These are phyloP conservation scores for Dryas drummondii DNA, from an alignment of 306 rosid species.

Conservation along the genomic window DNA sequence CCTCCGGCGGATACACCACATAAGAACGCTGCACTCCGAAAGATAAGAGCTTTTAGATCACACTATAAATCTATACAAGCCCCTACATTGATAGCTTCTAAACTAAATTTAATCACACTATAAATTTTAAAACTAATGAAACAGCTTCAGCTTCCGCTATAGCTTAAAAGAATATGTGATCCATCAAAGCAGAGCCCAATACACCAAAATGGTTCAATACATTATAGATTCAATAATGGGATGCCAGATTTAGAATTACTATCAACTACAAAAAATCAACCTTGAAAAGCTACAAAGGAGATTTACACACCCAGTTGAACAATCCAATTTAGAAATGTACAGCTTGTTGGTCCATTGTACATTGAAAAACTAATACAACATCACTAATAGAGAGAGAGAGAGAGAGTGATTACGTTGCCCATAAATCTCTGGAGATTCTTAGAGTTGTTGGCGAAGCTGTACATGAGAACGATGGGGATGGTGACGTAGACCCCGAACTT, in stretches of 20 bases:
- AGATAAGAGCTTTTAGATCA: slow-evolving; percentile 6
- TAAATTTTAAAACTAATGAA: neutral
- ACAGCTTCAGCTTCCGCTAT: neutral
- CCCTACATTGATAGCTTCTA: neutral
- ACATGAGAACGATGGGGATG: slow-evolving; percentile 76
- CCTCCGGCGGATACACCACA: slow-evolving; percentile 70
- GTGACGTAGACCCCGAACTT: slow-evolving; percentile 80
- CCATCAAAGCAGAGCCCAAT: no score
- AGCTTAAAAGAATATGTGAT: no score
- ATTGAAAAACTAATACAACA: neutral
- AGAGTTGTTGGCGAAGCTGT: slow-evolving; percentile 64
- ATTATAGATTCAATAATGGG: no score
- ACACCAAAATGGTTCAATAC: no score
- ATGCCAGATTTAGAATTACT: no score
- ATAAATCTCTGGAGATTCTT: slow-evolving; percentile 69
- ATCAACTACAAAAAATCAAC: no score
- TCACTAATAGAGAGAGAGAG: neutral
- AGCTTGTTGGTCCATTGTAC: neutral
- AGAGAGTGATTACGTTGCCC: slow-evolving; percentile 54
- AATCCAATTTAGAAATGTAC: neutral
- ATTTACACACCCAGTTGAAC: neutral
- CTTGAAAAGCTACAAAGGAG: neutral
- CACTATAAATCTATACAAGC: neutral
- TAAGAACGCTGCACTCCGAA: slow-evolving; percentile 51
- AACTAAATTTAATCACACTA: neutral